These are phyloP conservation scores for Leptoxyphium fumago DNA, from an alignment of 2,329 filamentous ascomycete species.

Conservation along the genomic window DNA sequence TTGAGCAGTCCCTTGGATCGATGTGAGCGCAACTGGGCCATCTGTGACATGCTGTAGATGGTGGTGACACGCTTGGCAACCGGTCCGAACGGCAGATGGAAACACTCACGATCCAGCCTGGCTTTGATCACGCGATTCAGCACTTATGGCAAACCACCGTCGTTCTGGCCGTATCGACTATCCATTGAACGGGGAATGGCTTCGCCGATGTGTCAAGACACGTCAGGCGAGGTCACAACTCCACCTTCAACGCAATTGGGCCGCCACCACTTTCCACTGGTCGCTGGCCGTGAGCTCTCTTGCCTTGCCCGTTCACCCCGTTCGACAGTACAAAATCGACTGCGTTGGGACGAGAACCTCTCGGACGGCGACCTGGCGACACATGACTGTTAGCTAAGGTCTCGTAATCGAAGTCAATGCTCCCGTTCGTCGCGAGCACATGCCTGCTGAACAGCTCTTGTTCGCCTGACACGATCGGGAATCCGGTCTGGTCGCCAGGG, in stretches of 20 bases:
- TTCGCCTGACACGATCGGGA: constrained; percentile 7
- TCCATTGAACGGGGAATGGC: no score
- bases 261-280: not conserved
- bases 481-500: not conserved
- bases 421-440: constrained; percentile 41
- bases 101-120: no score
- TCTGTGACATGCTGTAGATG: no score
- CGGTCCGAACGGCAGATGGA: no score
- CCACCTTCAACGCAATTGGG: not conserved
- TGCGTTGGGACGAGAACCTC: not conserved
- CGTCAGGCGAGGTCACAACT: not conserved
- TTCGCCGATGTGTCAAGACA: no score
- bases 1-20: no score
- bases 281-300: not conserved
- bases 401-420: constrained; percentile 35
- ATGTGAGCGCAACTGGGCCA: no score
- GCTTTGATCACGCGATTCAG: no score
- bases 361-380: not conserved
- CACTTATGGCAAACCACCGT: no score
- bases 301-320: not conserved
- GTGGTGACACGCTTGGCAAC: no score
- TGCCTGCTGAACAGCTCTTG: constrained; percentile 43
- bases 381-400: constrained; percentile 11
- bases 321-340: not conserved
- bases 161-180: no score